Evolutionary conservation across 768 basidiomycete species (phyloP).

Genomic region (Russula lepida): DNA sequence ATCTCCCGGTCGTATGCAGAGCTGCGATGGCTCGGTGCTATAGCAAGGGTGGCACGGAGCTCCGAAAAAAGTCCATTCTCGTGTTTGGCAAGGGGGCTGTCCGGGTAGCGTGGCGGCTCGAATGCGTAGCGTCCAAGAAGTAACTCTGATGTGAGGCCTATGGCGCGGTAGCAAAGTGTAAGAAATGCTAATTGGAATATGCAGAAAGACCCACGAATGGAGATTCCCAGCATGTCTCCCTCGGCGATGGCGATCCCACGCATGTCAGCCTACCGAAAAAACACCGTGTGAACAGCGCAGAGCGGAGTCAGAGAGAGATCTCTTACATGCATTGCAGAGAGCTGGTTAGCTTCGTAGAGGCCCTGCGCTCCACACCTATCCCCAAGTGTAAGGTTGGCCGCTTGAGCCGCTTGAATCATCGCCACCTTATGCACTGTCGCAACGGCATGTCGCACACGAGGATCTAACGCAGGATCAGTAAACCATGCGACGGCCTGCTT

Average conservation of each 20-base stretch:
- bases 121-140: slow-evolving; percentile 46
- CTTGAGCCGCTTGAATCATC: slow-evolving; percentile 27
- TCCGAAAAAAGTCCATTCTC: slow-evolving; percentile 30
- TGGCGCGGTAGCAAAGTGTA: background rate
- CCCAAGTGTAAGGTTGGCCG: slow-evolving; percentile 41
- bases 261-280: slow-evolving; percentile 18
- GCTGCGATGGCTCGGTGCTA: slow-evolving; percentile 35
- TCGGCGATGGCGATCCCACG: slow-evolving; percentile 33
- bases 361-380: slow-evolving; percentile 64
- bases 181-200: slow-evolving; percentile 10
- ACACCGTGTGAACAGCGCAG: slow-evolving; percentile 27
- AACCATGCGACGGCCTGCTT: slow-evolving; percentile 34
- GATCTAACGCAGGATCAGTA: slow-evolving; percentile 34
- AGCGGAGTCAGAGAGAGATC: background rate
- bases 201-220: slow-evolving; percentile 37
- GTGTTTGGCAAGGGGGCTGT: slow-evolving; percentile 48
- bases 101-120: slow-evolving; percentile 35
- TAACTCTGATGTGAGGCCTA: slow-evolving; percentile 51
- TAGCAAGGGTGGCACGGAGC: slow-evolving; percentile 15
- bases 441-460: slow-evolving; percentile 45
- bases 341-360: slow-evolving; percentile 54
- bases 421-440: slow-evolving; percentile 50
- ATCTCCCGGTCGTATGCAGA: slow-evolving; percentile 43
- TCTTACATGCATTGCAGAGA: slow-evolving; percentile 45
- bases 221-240: slow-evolving; percentile 44